These are phyloP conservation scores for Zizania latifolia DNA, from an alignment of 176 grass and related monocot species.

Conservation along the genomic window DNA sequence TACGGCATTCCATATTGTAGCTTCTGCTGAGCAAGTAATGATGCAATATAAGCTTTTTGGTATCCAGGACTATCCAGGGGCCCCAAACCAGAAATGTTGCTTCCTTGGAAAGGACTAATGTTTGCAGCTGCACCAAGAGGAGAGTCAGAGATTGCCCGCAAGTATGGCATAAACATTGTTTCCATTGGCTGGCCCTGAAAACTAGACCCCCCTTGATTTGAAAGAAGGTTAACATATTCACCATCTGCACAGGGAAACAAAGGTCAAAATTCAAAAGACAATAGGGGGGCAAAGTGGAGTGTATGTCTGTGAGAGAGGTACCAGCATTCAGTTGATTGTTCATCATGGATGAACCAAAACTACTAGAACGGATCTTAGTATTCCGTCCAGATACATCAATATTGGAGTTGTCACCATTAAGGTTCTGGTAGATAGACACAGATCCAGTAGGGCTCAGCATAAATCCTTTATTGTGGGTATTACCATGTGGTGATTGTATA, in stretches of 20 bases:
- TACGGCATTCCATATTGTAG: constrained; percentile 64
- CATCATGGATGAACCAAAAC: constrained; percentile 45
- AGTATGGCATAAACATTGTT: constrained; percentile 50
- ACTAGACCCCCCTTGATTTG: constrained; percentile 44
- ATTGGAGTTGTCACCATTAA: constrained; percentile 48
- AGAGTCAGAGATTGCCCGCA: constrained; percentile 54
- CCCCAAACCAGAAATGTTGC: constrained; percentile 46
- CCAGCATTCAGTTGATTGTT: constrained; percentile 60
- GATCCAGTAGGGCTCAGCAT: constrained; percentile 37
- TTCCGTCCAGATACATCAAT: constrained; percentile 42
- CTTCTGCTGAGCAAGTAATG: constrained; percentile 77
- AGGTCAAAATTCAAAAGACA: constrained; percentile 13
- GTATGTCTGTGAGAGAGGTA: no score
- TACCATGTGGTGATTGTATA: constrained; percentile 34
- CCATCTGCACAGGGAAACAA: constrained; percentile 50
- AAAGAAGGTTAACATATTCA: constrained; percentile 50
- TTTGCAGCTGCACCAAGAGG: constrained; percentile 42
- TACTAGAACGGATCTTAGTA: constrained; percentile 30
- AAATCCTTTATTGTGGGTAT: constrained; percentile 50
- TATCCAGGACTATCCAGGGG: constrained; percentile 69
- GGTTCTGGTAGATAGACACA: constrained; percentile 41
- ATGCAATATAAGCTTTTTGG: constrained; percentile 68
- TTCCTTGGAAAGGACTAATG: constrained; percentile 58
- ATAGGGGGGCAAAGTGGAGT: no score
- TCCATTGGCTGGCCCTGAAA: constrained; percentile 51